Conservation (phyloP, 2,329 filamentous ascomycete genomes). For the Corynespora cassiicola region DNA sequence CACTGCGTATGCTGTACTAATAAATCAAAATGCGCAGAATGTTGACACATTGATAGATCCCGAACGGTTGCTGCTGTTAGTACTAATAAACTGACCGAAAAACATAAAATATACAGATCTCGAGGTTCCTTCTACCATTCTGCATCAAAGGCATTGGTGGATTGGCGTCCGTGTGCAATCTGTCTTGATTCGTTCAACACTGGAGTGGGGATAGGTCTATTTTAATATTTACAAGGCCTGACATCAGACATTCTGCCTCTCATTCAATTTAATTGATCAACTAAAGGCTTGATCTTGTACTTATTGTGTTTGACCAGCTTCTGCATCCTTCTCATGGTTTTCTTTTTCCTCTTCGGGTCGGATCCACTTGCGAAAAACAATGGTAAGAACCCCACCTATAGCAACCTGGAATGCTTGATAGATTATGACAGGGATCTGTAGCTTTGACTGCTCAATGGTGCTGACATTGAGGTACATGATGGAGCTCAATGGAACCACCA, state of each 20-base stretch:
- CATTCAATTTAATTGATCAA: neutral
- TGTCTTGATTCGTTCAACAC: neutral
- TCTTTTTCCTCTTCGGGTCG: slow-evolving; percentile 62
- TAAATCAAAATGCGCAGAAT: neutral
- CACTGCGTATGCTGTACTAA: slow-evolving; percentile 25
- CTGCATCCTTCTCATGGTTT: slow-evolving; percentile 27
- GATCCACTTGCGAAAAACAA: slow-evolving; percentile 51
- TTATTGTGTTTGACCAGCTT: slow-evolving; percentile 10
- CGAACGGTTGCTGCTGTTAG: slow-evolving; percentile 38
- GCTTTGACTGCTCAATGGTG: slow-evolving; percentile 61
- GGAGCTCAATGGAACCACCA: slow-evolving; percentile 72
- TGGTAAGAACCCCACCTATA: slow-evolving; percentile 49
- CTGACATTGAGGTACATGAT: slow-evolving; percentile 70
- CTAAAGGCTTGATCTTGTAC: neutral
- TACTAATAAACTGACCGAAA: neutral
- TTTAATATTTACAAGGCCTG: neutral
- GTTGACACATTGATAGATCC: slow-evolving; percentile 23
- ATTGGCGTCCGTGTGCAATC: slow-evolving; percentile 1
- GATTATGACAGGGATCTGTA: slow-evolving; percentile 69
- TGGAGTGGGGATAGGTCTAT: neutral
- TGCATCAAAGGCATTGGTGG: neutral
- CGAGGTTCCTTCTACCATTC: slow-evolving; percentile 6
- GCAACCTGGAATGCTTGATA: slow-evolving; percentile 57
- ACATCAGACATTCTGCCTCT: neutral
- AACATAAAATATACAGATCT: slow-evolving; percentile 8